Evolutionary conservation across 768 basidiomycete species (phyloP).

Genomic region (Tulasnella calospora): DNA sequence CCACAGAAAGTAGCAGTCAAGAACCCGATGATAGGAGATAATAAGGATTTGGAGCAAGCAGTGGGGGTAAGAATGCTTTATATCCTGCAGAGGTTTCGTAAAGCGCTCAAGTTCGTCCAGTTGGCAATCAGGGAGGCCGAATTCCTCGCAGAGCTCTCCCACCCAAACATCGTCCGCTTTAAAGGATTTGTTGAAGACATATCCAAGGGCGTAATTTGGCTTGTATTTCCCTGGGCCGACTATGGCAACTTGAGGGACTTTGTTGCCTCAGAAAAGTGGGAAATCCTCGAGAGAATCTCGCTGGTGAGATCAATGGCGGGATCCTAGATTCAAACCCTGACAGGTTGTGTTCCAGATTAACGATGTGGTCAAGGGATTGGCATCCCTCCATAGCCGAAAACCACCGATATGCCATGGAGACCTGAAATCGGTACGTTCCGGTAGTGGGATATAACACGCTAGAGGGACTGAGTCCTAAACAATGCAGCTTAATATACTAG

Average conservation of each 20-base stretch:
- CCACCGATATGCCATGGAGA: not conserved
- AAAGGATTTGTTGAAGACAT: not conserved
- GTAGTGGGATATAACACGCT: not conserved
- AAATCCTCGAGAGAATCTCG: not conserved
- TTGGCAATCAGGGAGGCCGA: not conserved
- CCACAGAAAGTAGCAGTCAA: not conserved
- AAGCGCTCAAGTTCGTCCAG: not conserved
- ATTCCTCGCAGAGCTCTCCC: not conserved
- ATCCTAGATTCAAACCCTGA: not conserved
- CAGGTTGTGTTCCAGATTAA: not conserved
- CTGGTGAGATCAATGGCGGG: not conserved
- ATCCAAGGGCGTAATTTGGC: not conserved
- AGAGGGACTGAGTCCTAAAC: not conserved
- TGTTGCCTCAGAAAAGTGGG: not conserved
- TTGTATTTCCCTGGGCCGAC: not conserved
- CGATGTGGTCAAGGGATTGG: not conserved
- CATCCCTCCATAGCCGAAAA: not conserved
- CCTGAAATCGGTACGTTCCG: not conserved
- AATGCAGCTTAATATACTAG: not conserved
- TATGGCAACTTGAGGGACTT: not conserved
- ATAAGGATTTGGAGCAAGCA: not conserved
- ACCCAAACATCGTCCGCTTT: not conserved
- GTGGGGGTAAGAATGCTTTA: not conserved
- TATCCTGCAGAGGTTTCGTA: not conserved
- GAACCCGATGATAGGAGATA: not conserved